Base-by-base conservation (phyloP, 2,329 filamentous ascomycete species). In the Grosmannia clavigera region DNA sequence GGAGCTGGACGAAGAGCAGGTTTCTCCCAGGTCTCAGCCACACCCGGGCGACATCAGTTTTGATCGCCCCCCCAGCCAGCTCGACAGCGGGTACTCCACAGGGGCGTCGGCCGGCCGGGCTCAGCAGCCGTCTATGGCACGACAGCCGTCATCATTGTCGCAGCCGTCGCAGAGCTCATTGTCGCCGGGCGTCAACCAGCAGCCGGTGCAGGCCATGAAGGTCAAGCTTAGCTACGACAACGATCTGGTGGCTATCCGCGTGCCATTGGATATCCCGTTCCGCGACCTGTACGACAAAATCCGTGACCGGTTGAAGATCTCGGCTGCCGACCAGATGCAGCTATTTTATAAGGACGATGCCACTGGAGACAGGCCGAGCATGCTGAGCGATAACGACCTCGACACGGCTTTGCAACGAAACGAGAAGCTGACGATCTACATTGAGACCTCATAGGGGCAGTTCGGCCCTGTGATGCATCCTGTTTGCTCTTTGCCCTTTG, bases 161-260 rank as follows among this genome's bases (percentile, higher is more conserved):
- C 79, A 81, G 60, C 77, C 78, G 6, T 81, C 79, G 0, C 78
- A 81, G 57, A 81, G 79, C 46, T 86, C 81, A 6, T 72, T 85
- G 61, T 77, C 78, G 11, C 77, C 77, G 0, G 76, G 74, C 22
- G 70, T 78, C 58, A 75, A 73, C 63, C 73, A 77, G 62, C 74
- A 77, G 59, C 70, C 72, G 40, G 69, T 74, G 7, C 74, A 79
- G 9, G 81, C 83, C 3, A 86, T 96, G 76, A 97, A 96, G 73
- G 88, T 97, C 70, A 97, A 97, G 75, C 87, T 96, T 59, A 94
- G 89, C 75, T 96, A 90, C 75, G 88, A 92, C 65, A 87, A 92
- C 62, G 92, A 96, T 66, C 83, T 95, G 60, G 92, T 96, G 65
- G 88, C 94, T 53, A 91, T 99, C 67, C 86, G 92, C 40, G 90